Evolutionary conservation across 2,329 filamentous ascomycete genomes (phyloP).

Genomic region (Trichoderma sp.): DNA sequence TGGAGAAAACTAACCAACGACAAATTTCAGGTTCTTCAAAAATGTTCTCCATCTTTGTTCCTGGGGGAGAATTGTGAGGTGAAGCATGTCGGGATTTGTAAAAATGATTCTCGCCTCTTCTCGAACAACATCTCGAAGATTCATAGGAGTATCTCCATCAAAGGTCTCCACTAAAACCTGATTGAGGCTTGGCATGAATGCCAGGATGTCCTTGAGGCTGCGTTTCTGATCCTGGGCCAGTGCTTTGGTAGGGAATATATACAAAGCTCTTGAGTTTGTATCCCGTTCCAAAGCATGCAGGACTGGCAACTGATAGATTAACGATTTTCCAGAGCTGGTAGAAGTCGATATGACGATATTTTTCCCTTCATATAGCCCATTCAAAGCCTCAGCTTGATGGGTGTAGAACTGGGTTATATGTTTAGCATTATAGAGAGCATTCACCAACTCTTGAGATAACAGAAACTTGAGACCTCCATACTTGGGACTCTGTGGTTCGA

Average conservation of each 20-base stretch:
- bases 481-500: conserved; percentile 78
- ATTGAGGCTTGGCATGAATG: conserved; percentile 75
- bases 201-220: conserved; percentile 80
- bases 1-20: conserved; percentile 58
- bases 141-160: conserved; percentile 89
- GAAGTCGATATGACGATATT: conserved; percentile 93
- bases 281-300: conserved; percentile 82
- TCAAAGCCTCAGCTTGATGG: conserved; percentile 92
- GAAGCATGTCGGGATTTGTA: conserved; percentile 97
- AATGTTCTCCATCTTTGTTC: conserved; percentile 88
- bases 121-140: conserved; percentile 72
- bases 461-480: conserved; percentile 83
- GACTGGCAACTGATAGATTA: conserved; percentile 97
- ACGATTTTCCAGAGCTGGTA: conserved; percentile 92
- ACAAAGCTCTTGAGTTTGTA: conserved; percentile 78
- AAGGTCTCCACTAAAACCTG: conserved; percentile 84
- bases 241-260: conserved; percentile 97
- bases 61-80: conserved; percentile 88
- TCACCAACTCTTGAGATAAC: conserved; percentile 88
- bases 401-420: conserved; percentile 83
- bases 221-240: conserved; percentile 90
- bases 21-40: conserved; percentile 82
- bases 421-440: conserved; percentile 89
- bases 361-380: conserved; percentile 74
- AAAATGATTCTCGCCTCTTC: conserved; percentile 92